Base-by-base conservation (phyloP, 2,329 filamentous ascomycete genomes). In the Talaromyces amestolkiae region DNA sequence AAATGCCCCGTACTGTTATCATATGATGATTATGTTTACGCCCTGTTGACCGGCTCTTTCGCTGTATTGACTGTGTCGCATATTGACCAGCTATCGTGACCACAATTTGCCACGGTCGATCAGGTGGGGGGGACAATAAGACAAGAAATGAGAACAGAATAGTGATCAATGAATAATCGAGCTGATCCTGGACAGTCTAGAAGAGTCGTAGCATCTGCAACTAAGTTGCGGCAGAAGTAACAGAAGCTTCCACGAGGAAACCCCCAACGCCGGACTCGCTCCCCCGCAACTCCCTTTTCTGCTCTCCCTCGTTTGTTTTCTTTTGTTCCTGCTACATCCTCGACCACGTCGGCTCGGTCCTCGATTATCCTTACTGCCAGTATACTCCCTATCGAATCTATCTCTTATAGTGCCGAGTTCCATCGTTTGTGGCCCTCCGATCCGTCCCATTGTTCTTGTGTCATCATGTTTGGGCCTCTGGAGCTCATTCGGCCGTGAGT, bases 401-500 rank as follows among this genome's bases (percentile, higher is more conserved):
- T 22, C 39, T 31, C 19, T 59, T 33, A 27, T 33, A 22, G 4
- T 45, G 17, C 19, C 37, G 37, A 43, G n/a, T 33, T 45, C 11
- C 56, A 10, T 31, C 56, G 56, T 45, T n/a, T 13, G 39, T 33
- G 56, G 56, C 33, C 56, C 37, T 45, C 27, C 39, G 56, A 59
- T n/a, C 39, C 13, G 56, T 19, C 15, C 19, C 27, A 58, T 19
- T 45, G 22, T 39, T 39, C 43, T 54, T 63, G 59, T 49, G 24
- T 54, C 54, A 64, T 41, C 64, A 66, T 66, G 64, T 51, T 62
- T 49, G 24, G 19, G 37, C 59, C 27, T 49, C 24, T 58, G 22
- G 53, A 62, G 33, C 59, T 66, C 60, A 31, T 27, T 49, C 53
- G 54, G 64, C 64, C 60, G 51, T 66, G 64, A 66, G 43, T 65